Evolutionary conservation across 371 early-diverging fungal genomes (phyloP).

Genomic region (Zychaea mexicana): DNA sequence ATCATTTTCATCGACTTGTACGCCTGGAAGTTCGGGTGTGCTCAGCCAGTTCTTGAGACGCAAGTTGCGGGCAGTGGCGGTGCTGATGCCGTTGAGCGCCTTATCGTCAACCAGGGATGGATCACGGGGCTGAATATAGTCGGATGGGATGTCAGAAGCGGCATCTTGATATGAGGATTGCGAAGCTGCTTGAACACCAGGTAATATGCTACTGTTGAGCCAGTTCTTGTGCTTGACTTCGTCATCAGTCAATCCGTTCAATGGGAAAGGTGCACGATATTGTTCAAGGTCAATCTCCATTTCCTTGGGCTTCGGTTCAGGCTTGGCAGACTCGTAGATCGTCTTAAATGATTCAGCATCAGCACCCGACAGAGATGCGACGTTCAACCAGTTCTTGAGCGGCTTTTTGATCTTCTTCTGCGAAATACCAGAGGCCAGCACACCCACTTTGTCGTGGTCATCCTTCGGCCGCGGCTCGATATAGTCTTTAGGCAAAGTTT

Average conservation of each 20-base stretch:
- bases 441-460: neutral
- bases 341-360: neutral
- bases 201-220: neutral
- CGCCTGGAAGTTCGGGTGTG: neutral
- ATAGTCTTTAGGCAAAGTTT: neutral
- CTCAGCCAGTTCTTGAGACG: slow-evolving; percentile 7
- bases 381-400: slow-evolving; percentile 7
- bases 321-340: neutral
- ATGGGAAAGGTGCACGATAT: slow-evolving; percentile 1
- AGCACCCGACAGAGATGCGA: neutral
- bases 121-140: slow-evolving; percentile 1
- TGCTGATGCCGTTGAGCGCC: neutral
- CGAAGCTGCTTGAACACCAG: neutral
- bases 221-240: slow-evolving; percentile 1
- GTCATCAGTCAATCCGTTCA: neutral
- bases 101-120: neutral
- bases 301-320: neutral
- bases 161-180: neutral
- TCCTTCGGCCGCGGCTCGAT: neutral
- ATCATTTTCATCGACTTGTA: neutral
- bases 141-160: neutral
- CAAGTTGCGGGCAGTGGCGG: neutral
- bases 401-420: neutral
- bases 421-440: neutral
- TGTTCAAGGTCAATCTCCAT: neutral